phyloP scores from a whole-genome alignment of 2,329 filamentous ascomycete genomes.

The Cadophora gregata region DNA sequence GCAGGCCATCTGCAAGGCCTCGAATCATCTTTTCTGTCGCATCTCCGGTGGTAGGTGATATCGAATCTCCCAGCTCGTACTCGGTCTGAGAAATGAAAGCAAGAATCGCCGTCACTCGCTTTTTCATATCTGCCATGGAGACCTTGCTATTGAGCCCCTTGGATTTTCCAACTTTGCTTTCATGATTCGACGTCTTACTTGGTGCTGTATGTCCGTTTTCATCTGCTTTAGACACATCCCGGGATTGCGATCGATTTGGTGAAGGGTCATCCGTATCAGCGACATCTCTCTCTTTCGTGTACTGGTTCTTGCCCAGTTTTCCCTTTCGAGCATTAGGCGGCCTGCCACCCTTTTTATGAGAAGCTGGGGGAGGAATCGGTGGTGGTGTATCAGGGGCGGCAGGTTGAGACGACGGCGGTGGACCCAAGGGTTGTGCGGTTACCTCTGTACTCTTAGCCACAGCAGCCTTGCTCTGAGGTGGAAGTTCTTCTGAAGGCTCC shows the following conservation, averaged over 20 bases:
- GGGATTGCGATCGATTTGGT: constrained; percentile 58
- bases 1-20: constrained; percentile 44
- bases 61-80: constrained; percentile 74
- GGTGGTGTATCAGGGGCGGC: constrained; percentile 56
- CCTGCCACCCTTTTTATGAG: constrained; percentile 67
- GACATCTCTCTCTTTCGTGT: constrained; percentile 75
- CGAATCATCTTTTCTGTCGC: constrained; percentile 43
- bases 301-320: constrained; percentile 78
- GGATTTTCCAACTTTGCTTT: constrained; percentile 40
- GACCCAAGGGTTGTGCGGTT: constrained; percentile 45
- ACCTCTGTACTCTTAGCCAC: constrained; percentile 42
- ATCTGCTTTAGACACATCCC: constrained; percentile 48
- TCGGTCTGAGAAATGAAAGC: constrained; percentile 91
- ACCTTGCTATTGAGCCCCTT: constrained; percentile 61
- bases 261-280: constrained; percentile 59
- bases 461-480: constrained; percentile 52
- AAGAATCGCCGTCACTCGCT: constrained; percentile 81
- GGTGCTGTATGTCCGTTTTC: constrained; percentile 56
- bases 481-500: constrained; percentile 72
- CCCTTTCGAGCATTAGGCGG: constrained; percentile 70
- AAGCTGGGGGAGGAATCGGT: constrained; percentile 49
- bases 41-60: constrained; percentile 50
- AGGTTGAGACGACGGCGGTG: constrained; percentile 50
- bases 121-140: constrained; percentile 87
- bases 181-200: constrained; percentile 46